These are phyloP conservation scores for Termitomyces sp. DNA, from an alignment of 768 basidiomycete species.

Conservation along the genomic window DNA sequence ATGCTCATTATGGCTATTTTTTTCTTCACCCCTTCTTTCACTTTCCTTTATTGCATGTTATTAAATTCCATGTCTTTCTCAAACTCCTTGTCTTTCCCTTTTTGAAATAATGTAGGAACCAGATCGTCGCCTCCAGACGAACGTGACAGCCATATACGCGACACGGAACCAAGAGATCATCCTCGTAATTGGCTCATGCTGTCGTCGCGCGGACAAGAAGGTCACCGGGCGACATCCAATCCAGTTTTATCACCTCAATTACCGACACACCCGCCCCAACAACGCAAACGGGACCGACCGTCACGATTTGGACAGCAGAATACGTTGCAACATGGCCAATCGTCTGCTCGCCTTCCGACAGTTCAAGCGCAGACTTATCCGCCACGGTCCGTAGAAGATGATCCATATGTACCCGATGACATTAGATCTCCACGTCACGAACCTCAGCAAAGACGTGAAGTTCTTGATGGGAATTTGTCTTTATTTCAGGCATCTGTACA, in stretches of 20 bases:
- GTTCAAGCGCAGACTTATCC: neutral
- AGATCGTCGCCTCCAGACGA: conserved; percentile 34
- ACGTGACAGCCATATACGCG: conserved; percentile 19
- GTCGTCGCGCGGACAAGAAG: conserved; percentile 3
- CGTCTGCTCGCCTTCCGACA: conserved; percentile 3
- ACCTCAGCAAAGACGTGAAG: conserved; percentile 7
- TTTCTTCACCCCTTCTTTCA: conserved; percentile 25
- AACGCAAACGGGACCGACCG: conserved; percentile 14
- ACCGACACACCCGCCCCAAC: conserved; percentile 7
- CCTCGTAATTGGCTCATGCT: neutral
- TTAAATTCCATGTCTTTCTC: conserved; percentile 15
- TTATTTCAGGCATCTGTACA: conserved; percentile 7
- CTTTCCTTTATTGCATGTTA: conserved; percentile 22
- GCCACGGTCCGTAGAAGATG: conserved; percentile 10
- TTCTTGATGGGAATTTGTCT: conserved; percentile 5
- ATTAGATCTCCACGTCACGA: conserved; percentile 10
- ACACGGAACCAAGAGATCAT: neutral
- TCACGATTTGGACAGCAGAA: conserved; percentile 20
- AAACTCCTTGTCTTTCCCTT: conserved; percentile 17
- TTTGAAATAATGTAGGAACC: conserved; percentile 39
- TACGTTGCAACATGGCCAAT: neutral
- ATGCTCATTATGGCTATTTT: conserved; percentile 36
- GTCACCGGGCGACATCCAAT: neutral
- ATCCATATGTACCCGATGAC: conserved; percentile 19
- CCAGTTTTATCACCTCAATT: neutral